Evolutionary conservation across 192 early-diverging fungal species (phyloP).

Genomic region (Podochytrium sp.): DNA sequence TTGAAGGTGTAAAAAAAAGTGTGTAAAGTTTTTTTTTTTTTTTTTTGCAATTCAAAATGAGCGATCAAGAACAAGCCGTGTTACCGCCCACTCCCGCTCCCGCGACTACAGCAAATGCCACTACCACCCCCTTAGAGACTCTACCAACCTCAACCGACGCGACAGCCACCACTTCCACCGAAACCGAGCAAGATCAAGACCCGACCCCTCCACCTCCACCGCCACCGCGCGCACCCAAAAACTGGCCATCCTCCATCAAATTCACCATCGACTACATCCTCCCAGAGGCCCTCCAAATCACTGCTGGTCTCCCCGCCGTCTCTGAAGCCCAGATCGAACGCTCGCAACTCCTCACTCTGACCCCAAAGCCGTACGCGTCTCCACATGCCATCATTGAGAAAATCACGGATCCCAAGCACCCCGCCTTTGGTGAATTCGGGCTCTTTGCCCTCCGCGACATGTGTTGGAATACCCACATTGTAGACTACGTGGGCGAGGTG

Average conservation of each 20-base stretch:
- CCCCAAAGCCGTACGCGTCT: conserved; percentile 13
- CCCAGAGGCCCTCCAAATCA: neutral
- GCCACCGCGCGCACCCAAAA: neutral
- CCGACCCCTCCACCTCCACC: conserved; percentile 2
- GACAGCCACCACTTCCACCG: neutral
- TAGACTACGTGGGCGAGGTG: conserved; percentile 24
- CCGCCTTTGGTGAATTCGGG: conserved; percentile 18
- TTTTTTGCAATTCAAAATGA: too few species aligned
- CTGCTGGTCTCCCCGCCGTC: conserved; percentile 1
- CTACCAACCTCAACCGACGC: too few species aligned
- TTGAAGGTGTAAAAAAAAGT: too few species aligned
- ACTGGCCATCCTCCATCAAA: neutral
- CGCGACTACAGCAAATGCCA: too few species aligned
- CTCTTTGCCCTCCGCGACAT: conserved; percentile 18
- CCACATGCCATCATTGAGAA: conserved; percentile 9
- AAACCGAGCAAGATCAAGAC: neutral
- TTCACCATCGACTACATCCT: conserved; percentile 10
- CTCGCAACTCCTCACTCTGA: neutral
- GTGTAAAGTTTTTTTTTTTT: too few species aligned
- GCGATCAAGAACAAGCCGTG: too few species aligned
- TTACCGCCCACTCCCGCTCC: too few species aligned
- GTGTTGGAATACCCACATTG: conserved; percentile 8
- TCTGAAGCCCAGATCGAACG: neutral
- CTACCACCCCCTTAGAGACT: too few species aligned
- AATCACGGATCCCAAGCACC: conserved; percentile 27